Percentiles rank a stretch among this genome's conserved stretches.
phyloP scores from a whole-genome alignment of 2,329 filamentous ascomycete species.

The Verticillium tricorpus region DNA sequence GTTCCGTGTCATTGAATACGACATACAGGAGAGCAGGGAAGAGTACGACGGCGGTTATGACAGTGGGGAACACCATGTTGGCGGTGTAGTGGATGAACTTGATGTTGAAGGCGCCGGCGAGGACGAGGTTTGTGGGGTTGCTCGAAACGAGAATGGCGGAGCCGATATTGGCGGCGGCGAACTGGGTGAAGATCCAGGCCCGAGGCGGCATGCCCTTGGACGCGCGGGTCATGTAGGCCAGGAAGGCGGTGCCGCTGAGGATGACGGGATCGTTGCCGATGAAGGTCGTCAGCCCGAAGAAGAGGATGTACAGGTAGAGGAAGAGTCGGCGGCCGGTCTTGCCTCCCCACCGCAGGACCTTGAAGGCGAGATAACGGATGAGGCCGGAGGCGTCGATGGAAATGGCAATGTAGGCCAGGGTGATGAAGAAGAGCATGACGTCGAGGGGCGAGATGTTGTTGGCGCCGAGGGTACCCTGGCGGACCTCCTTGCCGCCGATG shows the following conservation, averaged over 20 bases:
- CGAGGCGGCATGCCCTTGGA: constrained; percentile 69
- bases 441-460: constrained; percentile 64
- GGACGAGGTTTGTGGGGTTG: constrained; percentile 70
- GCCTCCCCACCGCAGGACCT: constrained; percentile 62
- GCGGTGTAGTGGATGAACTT: constrained; percentile 69
- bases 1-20: constrained; percentile 58
- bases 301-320: constrained; percentile 69
- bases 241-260: constrained; percentile 66
- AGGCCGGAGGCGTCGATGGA: constrained; percentile 72
- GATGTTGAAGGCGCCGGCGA: constrained; percentile 67
- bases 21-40: constrained; percentile 67
- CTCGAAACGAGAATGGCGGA: constrained; percentile 73
- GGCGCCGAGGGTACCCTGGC: constrained; percentile 61
- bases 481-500: constrained; percentile 61
- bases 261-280: constrained; percentile 75
- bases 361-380: constrained; percentile 66
- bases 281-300: constrained; percentile 61
- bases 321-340: constrained; percentile 61
- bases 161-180: constrained; percentile 66
- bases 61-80: constrained; percentile 70
- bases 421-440: constrained; percentile 72
- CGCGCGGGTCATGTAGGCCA: constrained; percentile 71
- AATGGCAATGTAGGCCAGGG: constrained; percentile 69
- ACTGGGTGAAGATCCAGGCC: constrained; percentile 70
- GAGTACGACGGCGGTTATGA: constrained; percentile 61